Evolutionary conservation across 1,284 basidiomycete species (phyloP).

Genomic region (Amylostereum chailletii): DNA sequence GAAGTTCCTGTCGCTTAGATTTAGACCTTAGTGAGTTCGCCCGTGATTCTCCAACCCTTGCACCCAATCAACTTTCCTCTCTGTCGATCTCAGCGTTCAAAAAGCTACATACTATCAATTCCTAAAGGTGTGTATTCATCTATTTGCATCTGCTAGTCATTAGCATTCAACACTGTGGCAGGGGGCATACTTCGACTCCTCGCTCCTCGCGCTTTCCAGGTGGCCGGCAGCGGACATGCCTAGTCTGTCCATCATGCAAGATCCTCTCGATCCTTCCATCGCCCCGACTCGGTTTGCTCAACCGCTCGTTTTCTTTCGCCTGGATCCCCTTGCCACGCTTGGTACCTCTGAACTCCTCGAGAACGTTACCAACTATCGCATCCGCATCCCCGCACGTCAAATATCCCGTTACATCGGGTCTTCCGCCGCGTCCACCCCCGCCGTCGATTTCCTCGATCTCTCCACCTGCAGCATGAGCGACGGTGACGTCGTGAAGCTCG

Average conservation of each 20-base stretch:
- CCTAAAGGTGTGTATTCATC: constrained; percentile 33
- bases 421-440: constrained; percentile 26
- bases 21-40: constrained; percentile 57
- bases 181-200: constrained; percentile 66
- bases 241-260: constrained; percentile 57
- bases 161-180: constrained; percentile 14
- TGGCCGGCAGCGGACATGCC: constrained; percentile 44
- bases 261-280: constrained; percentile 36
- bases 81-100: constrained; percentile 38
- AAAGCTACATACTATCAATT: constrained; percentile 63
- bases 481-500: constrained; percentile 39
- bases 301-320: constrained; percentile 63
- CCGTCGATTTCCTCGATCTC: constrained; percentile 46
- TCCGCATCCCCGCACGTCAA: constrained; percentile 52
- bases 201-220: constrained; percentile 38
- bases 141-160: not conserved
- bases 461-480: constrained; percentile 45
- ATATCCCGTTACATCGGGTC: constrained; percentile 35
- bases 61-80: not conserved
- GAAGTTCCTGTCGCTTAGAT: constrained; percentile 42
- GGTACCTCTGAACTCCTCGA: constrained; percentile 34
- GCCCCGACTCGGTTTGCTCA: constrained; percentile 47
- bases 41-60: not conserved
- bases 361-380: constrained; percentile 36
- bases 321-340: constrained; percentile 40